Conservation (phyloP, 208 protist species). For the Trypanosoma brucei region DNA sequence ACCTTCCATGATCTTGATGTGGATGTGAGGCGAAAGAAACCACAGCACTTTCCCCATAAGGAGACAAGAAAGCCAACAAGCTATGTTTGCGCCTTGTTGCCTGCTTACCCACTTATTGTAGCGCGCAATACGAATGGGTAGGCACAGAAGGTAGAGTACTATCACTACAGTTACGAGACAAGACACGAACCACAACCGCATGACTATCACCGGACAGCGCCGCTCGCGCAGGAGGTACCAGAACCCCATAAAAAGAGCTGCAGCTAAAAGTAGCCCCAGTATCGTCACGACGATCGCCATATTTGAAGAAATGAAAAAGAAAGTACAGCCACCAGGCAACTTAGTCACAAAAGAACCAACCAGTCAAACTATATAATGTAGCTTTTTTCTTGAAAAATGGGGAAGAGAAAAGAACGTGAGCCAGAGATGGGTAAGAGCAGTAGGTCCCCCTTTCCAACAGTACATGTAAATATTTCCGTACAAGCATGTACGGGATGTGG, state of each 20-base stretch:
- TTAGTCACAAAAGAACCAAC: too few species aligned
- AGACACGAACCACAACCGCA: conserved; percentile 57
- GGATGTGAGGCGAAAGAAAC: conserved; percentile 55
- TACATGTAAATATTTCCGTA: too few species aligned
- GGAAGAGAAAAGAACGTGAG: too few species aligned
- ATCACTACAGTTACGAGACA: conserved; percentile 43
- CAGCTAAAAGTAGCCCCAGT: conserved; percentile 8
- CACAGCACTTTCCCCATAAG: conserved; percentile 47
- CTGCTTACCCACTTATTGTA: conserved; percentile 28
- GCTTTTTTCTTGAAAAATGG: too few species aligned
- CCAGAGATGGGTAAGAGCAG: too few species aligned
- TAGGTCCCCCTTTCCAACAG: too few species aligned
- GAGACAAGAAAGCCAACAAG: conserved; percentile 31
- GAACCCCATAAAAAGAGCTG: conserved; percentile 39
- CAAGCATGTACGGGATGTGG: too few species aligned
- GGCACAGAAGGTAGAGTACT: conserved; percentile 24
- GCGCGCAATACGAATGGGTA: conserved; percentile 17
- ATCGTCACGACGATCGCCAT: neutral
- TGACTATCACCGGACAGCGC: conserved; percentile 39
- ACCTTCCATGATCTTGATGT: conserved; percentile 47
- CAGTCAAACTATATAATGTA: too few species aligned
- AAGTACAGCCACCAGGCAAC: too few species aligned
- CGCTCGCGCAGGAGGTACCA: conserved; percentile 43
- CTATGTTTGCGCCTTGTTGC: conserved; percentile 28
- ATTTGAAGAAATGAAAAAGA: too few species aligned